Evolutionary conservation across 495 filamentous ascomycete species (phyloP).

Genomic region (Aspergillus hancockii): DNA sequence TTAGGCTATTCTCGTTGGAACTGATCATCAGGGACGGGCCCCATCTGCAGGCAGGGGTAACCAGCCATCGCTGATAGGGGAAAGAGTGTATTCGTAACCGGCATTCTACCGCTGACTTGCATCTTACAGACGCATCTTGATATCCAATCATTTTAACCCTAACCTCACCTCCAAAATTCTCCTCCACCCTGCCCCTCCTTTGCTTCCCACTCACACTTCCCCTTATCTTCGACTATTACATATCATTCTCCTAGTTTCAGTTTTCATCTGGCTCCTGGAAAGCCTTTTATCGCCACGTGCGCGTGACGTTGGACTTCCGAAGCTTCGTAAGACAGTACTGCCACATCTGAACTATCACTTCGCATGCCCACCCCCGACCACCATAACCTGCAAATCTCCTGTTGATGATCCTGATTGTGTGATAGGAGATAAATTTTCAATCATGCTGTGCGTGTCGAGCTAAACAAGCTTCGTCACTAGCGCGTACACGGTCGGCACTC

Average conservation of each 20-base stretch:
- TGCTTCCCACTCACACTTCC: background rate
- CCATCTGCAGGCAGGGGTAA: conserved; percentile 5
- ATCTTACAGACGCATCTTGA: background rate
- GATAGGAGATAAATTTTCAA: conserved; percentile 4
- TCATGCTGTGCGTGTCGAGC: background rate
- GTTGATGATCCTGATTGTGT: conserved; percentile 10
- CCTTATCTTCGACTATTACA: background rate
- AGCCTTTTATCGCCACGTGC: conserved; percentile 3
- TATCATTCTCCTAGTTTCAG: background rate
- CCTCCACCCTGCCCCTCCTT: background rate
- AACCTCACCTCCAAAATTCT: conserved; percentile 9
- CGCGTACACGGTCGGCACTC: background rate
- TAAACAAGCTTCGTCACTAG: conserved; percentile 5
- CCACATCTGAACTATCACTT: background rate
- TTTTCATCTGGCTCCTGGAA: background rate
- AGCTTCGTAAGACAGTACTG: conserved; percentile 8
- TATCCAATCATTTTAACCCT: conserved; percentile 5
- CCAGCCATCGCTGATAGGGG: conserved; percentile 2
- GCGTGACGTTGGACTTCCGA: background rate
- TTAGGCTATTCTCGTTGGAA: conserved; percentile 2
- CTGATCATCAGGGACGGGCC: conserved; percentile 15
- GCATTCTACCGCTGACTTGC: conserved; percentile 5
- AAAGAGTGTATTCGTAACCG: conserved; percentile 13
- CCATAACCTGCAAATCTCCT: conserved; percentile 4
- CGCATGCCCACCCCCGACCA: background rate